phyloP scores from a whole-genome alignment of 1,284 basidiomycete genomes.

The Rhodotorula mucilaginosa region DNA sequence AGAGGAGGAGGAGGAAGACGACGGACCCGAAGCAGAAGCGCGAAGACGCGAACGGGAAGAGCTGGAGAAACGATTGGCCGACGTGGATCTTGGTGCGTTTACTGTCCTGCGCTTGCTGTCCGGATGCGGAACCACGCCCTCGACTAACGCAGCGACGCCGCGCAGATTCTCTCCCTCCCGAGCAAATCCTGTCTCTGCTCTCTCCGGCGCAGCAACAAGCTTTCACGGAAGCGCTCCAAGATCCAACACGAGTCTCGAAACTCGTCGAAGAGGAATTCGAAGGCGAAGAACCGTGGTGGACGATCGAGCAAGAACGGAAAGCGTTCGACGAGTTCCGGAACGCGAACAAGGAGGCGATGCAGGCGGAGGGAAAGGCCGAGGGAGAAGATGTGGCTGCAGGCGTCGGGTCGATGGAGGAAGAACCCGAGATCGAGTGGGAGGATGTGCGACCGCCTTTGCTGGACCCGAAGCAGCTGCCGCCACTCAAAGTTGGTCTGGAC shows the following conservation, averaged over 20 bases:
- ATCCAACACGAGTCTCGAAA: slow-evolving; percentile 61
- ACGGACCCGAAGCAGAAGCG: slow-evolving; percentile 41
- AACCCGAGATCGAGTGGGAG: background rate
- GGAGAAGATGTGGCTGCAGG: background rate
- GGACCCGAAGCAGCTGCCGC: slow-evolving; percentile 10
- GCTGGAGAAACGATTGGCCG: slow-evolving; percentile 58
- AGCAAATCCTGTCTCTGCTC: slow-evolving; percentile 65
- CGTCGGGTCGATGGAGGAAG: slow-evolving; percentile 1
- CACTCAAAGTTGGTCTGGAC: slow-evolving; percentile 10
- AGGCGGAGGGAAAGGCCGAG: background rate
- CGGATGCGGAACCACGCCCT: background rate
- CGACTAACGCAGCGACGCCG: slow-evolving; percentile 1
- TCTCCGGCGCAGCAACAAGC: slow-evolving; percentile 59
- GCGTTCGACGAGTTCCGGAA: slow-evolving; percentile 8
- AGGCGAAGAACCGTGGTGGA: slow-evolving; percentile 63
- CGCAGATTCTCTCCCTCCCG: slow-evolving; percentile 49
- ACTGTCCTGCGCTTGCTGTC: background rate
- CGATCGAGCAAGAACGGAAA: slow-evolving; percentile 14
- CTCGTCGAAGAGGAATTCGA: slow-evolving; percentile 61
- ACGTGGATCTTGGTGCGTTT: slow-evolving; percentile 63
- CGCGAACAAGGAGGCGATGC: slow-evolving; percentile 1
- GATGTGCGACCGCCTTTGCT: slow-evolving; percentile 8
- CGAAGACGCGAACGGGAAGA: slow-evolving; percentile 41
- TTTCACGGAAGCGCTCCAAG: slow-evolving; percentile 60
- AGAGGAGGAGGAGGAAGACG: slow-evolving; percentile 35